Base-by-base conservation (phyloP, 2,329 filamentous ascomycete genomes). In the Rosellinia necatrix region DNA sequence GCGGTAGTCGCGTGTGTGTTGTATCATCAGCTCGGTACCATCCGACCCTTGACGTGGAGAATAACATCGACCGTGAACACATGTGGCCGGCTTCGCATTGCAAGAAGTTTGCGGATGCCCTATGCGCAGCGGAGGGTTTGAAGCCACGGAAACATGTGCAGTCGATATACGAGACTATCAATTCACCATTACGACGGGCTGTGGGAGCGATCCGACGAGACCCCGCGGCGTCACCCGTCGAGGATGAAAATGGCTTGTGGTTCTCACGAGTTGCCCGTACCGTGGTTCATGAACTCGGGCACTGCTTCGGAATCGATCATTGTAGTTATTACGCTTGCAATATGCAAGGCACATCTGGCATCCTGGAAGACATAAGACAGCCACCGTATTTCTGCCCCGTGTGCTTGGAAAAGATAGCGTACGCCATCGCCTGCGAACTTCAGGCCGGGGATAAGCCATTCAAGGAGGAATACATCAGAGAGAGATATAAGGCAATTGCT, bases 1-100 rank as follows among this genome's bases (percentile, higher is more conserved):
- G 87, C 0, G 83, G 79, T 0, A 84, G 81, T 54, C 76, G 86
- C 4, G 79, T 90, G 1, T 78, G 80, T 0, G 79, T 89, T 1
- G 82, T 90, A 0, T 85, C 81, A 0, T 79, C 75, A 0, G 84
- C 86, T 8, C 74, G 87, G 22, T 89, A 90, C 59, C 75, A 84
- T 42, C 86, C 86, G 0, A 53, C 60, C 0, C 71, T 85, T 19
- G 76, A 78, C 13, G 64, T 73, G 3, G 56, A 69, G 2, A 75
- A 69, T 0, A 62, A 57, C 1, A 68, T 75, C 3, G 74, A 84
- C 34, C 63, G 70, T 13, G 64, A 67, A 1, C 86, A 90, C 68
- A 78, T 79, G 59, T 90, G 86, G 87, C 86, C 86, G 0, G 75
- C 79, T 3, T 83, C 81, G 5, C 87, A 89, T 68, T 89, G 86